Evolutionary conservation across 177 flowering plant genomes (phyloP), one percentile per base, ranked within the genome.

Genomic region (Vitis hybrid): DNA sequence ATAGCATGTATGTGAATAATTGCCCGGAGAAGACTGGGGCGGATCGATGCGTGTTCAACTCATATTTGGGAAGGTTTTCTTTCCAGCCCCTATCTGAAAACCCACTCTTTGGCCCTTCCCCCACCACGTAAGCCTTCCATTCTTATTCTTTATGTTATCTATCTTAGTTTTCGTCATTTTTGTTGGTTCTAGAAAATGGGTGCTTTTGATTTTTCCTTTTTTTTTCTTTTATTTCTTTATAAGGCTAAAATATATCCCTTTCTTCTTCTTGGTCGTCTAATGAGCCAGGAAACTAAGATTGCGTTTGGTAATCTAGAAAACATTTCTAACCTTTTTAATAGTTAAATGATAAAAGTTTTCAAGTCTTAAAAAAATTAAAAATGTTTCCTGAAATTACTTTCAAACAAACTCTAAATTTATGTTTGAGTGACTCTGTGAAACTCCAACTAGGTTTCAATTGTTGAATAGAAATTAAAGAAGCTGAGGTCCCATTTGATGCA

Each of bases 1-100:
- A 22, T 61, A 64, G 70, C 12, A 64, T 81, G 83, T 76, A 76
- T 14, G 62, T 67, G 2, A 81, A 81, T 52, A 20, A 81, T 54
- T 81, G 83, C 67, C 83, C 81, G 1, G 56, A 62, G 3, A 53
- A n/a, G 9, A 64, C 38, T 15, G 69, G 64, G 6, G 50, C 61
- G 7, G 58, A 65, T 52, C 8, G 38, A 9, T 76, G 79, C 33
- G 12, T 76, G 14, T 65, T 81, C 19, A n/a, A 61, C 49, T 11
- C 63, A 9, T 54, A 31, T 6, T 28, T 73, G 63, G 76, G 76
- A 7, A 54, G 76, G 52, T 73, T 53, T 56, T 62, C 76, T 8
- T 73, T 73, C 14, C 71, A 73, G 62, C 76, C 76, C 3, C 33
- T 67, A 18, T 14, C 59, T 1, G 71, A 73, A 71, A 73, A 73